phyloP scores from a whole-genome alignment of 257 asterid species.

The Nicotiana tabacum region DNA sequence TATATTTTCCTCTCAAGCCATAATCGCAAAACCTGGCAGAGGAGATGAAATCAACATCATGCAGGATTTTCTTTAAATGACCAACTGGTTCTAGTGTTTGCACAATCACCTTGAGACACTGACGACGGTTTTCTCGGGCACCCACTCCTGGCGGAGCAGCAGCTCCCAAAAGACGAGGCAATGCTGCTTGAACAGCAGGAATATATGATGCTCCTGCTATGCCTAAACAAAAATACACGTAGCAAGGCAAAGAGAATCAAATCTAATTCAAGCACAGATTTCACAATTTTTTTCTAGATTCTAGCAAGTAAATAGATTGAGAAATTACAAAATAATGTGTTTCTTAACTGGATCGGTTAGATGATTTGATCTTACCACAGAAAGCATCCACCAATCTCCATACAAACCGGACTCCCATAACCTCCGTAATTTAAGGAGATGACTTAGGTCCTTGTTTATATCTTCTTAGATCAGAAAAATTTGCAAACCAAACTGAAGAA shows the following conservation, averaged over 20 bases:
- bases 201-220: slow-evolving; percentile 89
- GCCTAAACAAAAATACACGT: slow-evolving; percentile 44
- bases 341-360: neutral
- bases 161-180: slow-evolving; percentile 81
- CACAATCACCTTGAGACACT: slow-evolving; percentile 76
- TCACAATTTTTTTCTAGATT: neutral
- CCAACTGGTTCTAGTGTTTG: neutral
- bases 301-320: neutral
- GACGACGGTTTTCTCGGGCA: slow-evolving; percentile 95
- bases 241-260: slow-evolving; percentile 5
- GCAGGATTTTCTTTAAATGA: neutral
- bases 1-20: slow-evolving; percentile 96
- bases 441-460: neutral
- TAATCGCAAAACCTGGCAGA: slow-evolving; percentile 72
- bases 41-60: slow-evolving; percentile 1
- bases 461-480: neutral
- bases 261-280: neutral
- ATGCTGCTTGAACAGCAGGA: slow-evolving; percentile 82
- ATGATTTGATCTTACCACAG: neutral
- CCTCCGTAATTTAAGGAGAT: neutral
- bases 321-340: neutral
- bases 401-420: neutral
- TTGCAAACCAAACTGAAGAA: neutral
- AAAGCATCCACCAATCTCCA: neutral
- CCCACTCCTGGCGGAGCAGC: slow-evolving; percentile 87